Evolutionary conservation across 129 eudicot species (phyloP).

Genomic region (Lactuca sativa): DNA sequence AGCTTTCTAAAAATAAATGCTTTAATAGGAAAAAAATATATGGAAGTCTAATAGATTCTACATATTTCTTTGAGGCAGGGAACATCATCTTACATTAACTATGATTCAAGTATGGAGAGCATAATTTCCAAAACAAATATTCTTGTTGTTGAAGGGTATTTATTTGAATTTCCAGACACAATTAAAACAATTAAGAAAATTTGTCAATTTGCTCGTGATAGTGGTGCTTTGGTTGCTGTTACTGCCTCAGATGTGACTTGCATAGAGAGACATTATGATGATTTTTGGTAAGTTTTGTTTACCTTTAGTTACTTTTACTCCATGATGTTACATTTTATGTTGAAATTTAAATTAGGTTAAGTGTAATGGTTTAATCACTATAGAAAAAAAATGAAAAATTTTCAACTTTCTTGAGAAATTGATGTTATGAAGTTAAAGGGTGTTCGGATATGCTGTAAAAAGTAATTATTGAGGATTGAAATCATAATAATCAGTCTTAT

Average conservation of each 20-base stretch:
- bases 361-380: not conserved
- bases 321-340: not conserved
- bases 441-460: conserved; percentile 14
- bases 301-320: not conserved
- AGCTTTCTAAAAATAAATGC: too few relatives aligned
- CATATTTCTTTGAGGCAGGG: conserved; percentile 58
- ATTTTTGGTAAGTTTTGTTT: conserved; percentile 63
- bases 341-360: not conserved
- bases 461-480: not conserved
- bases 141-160: conserved; percentile 87
- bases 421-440: not conserved
- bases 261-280: conserved; percentile 95
- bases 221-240: conserved; percentile 89
- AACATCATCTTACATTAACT: conserved; percentile 72
- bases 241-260: conserved; percentile 97
- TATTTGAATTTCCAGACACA: conserved; percentile 94
- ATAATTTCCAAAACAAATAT: conserved; percentile 78
- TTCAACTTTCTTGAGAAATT: not conserved
- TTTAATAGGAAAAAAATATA: too few relatives aligned
- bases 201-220: conserved; percentile 81
- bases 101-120: conserved; percentile 68
- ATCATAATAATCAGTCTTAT: not conserved
- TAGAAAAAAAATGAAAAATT: not conserved
- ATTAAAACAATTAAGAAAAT: conserved; percentile 77
- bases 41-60: conserved; percentile 19